Conservation (phyloP, 148 eudicot species). For the Persicaria tinctoria region DNA sequence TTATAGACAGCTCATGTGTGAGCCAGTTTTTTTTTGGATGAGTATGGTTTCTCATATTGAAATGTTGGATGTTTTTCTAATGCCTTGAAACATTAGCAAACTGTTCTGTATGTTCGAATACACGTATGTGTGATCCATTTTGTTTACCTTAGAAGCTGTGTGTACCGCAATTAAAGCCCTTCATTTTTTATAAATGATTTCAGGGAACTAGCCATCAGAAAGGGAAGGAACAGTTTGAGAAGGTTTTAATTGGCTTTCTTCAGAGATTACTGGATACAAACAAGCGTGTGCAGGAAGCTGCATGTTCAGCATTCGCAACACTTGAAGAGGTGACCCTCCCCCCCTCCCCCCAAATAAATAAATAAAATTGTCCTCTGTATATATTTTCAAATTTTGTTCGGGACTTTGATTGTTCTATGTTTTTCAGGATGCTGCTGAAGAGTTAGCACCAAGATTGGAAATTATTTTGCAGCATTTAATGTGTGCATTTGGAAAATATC, state of each 20-base stretch:
- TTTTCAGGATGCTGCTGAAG: constrained; percentile 86
- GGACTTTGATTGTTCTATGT: constrained; percentile 10
- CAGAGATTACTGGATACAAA: constrained; percentile 85
- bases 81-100: no score
- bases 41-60: no score
- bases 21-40: no score
- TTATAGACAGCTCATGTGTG: no score
- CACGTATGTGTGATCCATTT: no score
- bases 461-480: constrained; percentile 81
- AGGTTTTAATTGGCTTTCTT: constrained; percentile 68
- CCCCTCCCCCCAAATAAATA: no score
- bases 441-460: constrained; percentile 71
- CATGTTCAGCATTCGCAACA: constrained; percentile 97
- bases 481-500: constrained; percentile 93
- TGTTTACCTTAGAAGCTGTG: no score
- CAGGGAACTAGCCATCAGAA: constrained; percentile 58
- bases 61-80: no score
- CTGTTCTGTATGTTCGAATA: no score
- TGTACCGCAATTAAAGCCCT: neutral
- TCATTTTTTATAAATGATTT: neutral
- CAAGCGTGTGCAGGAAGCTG: constrained; percentile 98
- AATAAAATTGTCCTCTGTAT: no score
- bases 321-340: constrained; percentile 71
- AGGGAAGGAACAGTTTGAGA: constrained; percentile 72
- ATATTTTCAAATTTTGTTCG: neutral